Evolutionary conservation across 176 grass and related monocot species (phyloP), one percentile per base, ranked within the genome.

Genomic region (Poa pratensis): DNA sequence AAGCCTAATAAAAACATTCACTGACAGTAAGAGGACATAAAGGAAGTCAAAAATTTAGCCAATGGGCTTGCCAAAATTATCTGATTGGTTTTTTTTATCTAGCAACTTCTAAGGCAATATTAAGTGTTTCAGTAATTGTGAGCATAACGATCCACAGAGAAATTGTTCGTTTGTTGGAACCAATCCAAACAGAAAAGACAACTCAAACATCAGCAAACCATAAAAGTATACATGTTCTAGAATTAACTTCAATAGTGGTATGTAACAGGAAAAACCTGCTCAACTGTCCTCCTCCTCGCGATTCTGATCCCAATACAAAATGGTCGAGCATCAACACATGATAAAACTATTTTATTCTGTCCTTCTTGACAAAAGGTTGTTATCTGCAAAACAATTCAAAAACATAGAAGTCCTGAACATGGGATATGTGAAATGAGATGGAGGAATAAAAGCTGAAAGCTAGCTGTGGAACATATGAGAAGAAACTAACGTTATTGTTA

Each of bases 241-340:
- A 77, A 22, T 58, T 77, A 32, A 57, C 75, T 58, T 23, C 18
- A 40, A 53, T 11, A 6, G 15, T 22, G 51, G 49, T 22, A 77
- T 37, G 51, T 40, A 58, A 77, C 6, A 58, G 52, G 75, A 18
- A n/a, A 53, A 65, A 93, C 91, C 85, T 93, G 84, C 14, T 80
- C 73, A 73, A 82, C 34, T 26, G 88, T 87, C 48, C 77, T 70
- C 63, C 82, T 87, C 48, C 80, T 90, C 14, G 49, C 81, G 30
- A 93, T 84, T 73, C 91, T 82, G 61, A 93, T 82, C 18, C 91
- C 91, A 88, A 93, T 67, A 77, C 91, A 90, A 82, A 90, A 93
- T 59, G 54, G 80, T 66, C 91, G 88, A 32, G 88, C 30, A 85
- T 93, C 91, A 73, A 43, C 71, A 85, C 85, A 77, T 85, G 88